A percentile compares a stretch with the other conserved stretches of the same genome.
phyloP scores from a whole-genome alignment of 1,284 basidiomycete species.

The Amylostereum chailletii region DNA sequence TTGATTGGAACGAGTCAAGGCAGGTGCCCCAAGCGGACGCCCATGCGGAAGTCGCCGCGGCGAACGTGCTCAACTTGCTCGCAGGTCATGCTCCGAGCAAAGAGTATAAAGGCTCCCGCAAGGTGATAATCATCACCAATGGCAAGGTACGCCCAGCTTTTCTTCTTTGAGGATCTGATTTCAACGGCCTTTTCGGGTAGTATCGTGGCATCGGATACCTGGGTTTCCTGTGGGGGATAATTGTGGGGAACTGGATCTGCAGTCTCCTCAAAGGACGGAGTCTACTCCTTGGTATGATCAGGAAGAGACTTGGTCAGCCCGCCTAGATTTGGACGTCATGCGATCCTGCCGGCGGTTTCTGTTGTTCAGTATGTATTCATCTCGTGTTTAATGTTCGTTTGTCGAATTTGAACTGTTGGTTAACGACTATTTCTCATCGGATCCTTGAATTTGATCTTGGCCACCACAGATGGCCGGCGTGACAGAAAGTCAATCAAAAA shows the following conservation, averaged over 20 bases:
- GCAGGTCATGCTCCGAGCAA: slow-evolving; percentile 18
- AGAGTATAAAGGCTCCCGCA: slow-evolving; percentile 40
- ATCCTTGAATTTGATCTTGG: too few species aligned
- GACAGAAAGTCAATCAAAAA: too few species aligned
- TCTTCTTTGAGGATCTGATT: background rate
- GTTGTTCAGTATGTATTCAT: too few species aligned
- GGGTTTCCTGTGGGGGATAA: slow-evolving; percentile 36
- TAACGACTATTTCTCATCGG: too few species aligned
- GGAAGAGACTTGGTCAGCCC: too few species aligned
- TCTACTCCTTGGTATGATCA: too few species aligned
- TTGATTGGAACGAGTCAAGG: background rate
- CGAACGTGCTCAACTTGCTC: background rate
- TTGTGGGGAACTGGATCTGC: slow-evolving; percentile 19
- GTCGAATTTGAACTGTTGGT: too few species aligned
- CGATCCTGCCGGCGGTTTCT: too few species aligned
- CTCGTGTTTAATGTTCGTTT: too few species aligned
- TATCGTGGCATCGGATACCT: slow-evolving; percentile 37
- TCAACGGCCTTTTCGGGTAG: slow-evolving; percentile 21
- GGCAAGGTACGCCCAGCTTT: slow-evolving; percentile 40
- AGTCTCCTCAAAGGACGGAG: slow-evolving; percentile 13
- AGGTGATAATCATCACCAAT: slow-evolving; percentile 48
- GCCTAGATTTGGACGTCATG: too few species aligned
- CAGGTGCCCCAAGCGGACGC: background rate
- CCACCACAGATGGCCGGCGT: too few species aligned
- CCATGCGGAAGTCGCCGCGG: background rate